Evolutionary conservation across 2,329 filamentous ascomycete genomes (phyloP), one percentile per base, ranked within the genome.

Genomic region (Didymella sp.): DNA sequence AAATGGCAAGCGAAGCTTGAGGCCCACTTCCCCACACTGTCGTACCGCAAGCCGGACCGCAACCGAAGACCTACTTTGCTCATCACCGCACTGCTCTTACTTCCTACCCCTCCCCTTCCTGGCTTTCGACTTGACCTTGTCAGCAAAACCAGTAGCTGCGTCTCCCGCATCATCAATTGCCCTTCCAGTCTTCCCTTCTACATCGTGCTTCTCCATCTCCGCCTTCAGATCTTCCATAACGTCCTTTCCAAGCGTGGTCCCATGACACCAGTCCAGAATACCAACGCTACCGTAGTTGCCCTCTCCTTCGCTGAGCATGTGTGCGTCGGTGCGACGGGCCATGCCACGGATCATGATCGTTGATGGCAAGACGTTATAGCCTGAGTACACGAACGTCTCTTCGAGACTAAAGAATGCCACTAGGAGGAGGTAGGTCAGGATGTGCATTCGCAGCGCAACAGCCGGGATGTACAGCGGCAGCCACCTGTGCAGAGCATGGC

Each of bases 401-500:
- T 91, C 87, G 0, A 87, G 68, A 2, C 87, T 89, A 60, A 84
- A 83, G 24, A 91, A 70, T 0, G 82, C 81, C 15, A 87, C 78
- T 60, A 90, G 84, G 11, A 90, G 67, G 53, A 90, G 82, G 76
- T 88, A 91, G 0, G 87, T 90, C n/a, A 92, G 79, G 4, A 91
- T 81, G 72, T 92, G 89, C 31, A 88, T 86, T 8, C 87, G 86
- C 37, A 91, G 80, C n/a, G 84, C 62, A 19, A 87, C 76, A 1
- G 88, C 84, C 1, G 89, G 87, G 0, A 90, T 73, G 70, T 89
- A 89, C 6, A 86, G 75, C 0, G 89, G 89, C 1, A 89, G 56
- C 69, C 89, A 86, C 44, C 84, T 84, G 59, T 84, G 81, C 1
- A 91, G 74, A 6, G 91, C 76, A 44, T 89, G 83, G 1, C 86